phyloP scores from a whole-genome alignment of 106 monocot genomes.

The Vanilla planifolia region DNA sequence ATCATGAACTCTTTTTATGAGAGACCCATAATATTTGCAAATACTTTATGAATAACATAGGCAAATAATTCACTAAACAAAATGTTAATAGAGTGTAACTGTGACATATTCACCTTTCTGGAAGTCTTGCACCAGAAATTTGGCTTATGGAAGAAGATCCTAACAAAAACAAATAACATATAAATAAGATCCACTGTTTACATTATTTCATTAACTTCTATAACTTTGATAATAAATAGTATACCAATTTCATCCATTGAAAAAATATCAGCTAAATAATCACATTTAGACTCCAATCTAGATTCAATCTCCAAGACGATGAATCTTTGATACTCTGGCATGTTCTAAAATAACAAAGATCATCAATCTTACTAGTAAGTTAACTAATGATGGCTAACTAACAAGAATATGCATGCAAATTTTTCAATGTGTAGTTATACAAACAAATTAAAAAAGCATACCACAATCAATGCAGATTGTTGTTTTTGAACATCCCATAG shows the following conservation, averaged over 20 bases:
- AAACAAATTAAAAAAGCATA: slow-evolving; percentile 18
- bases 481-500: slow-evolving; percentile 73
- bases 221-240: too few relatives aligned
- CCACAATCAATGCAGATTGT: slow-evolving; percentile 56
- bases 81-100: slow-evolving; percentile 2
- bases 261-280: slow-evolving; percentile 65
- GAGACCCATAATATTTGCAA: too few relatives aligned
- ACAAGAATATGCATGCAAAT: background rate
- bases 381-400: background rate
- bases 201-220: too few relatives aligned
- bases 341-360: slow-evolving; percentile 46
- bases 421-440: background rate
- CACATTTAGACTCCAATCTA: slow-evolving; percentile 79
- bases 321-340: slow-evolving; percentile 67
- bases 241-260: slow-evolving; percentile 64
- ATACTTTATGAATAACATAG: too few relatives aligned
- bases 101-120: slow-evolving; percentile 62
- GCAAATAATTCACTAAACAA: background rate
- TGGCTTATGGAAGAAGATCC: slow-evolving; percentile 76
- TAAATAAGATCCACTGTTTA: too few relatives aligned
- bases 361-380: background rate
- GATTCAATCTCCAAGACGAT: slow-evolving; percentile 76
- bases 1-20: too few relatives aligned
- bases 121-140: slow-evolving; percentile 70
- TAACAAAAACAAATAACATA: slow-evolving; percentile 13